Evolutionary conservation across 2,329 filamentous ascomycete genomes (phyloP), one percentile per base, ranked within the genome.

Genomic region (Dactylellina sp.): DNA sequence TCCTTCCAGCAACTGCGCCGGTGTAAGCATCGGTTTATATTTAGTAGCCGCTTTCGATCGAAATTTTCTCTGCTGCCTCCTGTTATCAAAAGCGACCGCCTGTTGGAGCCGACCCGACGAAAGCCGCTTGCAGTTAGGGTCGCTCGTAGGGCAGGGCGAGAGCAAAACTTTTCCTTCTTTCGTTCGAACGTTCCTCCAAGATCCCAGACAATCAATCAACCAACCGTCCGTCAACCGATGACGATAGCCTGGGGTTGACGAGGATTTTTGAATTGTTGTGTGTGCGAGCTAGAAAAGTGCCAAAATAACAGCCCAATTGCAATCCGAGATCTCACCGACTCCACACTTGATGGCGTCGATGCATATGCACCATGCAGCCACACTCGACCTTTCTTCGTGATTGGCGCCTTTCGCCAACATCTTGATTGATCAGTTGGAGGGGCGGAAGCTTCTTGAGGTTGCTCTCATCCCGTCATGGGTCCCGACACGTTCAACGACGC

Each of bases 291-390:
- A 24, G 22, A 49, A 63, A 55, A 59, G 53, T 47, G 24, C 57
- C 16, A 57, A 72, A 59, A 47, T 50, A 65, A 61, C 42, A 65
- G 28, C 32, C 70, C 70, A 66, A 65, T 66, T 40, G 52, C 57
- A 66, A 57, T 55, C 61, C 61, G 55, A 72, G 68, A 72, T 72
- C 68, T 72, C 61, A 59, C 68, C 68, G 53, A 65, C 68, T 72
- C 68, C 68, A 72, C 68, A 72, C 39, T 70, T 32, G 42, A 61
- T 70, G 56, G 64, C 60, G 57, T 71, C 57, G 57, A 52, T 62
- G 66, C 57, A 71, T 25, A 63, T 71, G 57, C 55, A 68, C 35
- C 28, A 44, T 65, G 60, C 70, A 74, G 55, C 70, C 70, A 66
- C 70, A 47, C 55, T 65, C 32, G 60, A 74, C 55, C 44, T 55